Percentiles rank a stretch among this genome's conserved stretches.
These are phyloP conservation scores for Xylaria sp. DNA, from an alignment of 2,329 filamentous ascomycete genomes.

Conservation along the genomic window DNA sequence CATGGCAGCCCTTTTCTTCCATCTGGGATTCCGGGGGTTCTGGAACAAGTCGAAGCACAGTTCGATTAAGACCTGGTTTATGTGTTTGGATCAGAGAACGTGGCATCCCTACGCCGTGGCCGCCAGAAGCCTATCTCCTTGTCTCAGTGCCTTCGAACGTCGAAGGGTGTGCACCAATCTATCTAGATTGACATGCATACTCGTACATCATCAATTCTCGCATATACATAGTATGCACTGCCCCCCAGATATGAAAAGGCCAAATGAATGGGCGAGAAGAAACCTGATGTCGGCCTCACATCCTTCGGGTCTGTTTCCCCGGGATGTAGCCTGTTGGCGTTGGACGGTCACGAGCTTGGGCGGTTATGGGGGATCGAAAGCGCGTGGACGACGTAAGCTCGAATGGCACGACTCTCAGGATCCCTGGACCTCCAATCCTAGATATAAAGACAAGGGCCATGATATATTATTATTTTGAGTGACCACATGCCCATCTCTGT, in stretches of 20 bases:
- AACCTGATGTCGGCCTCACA: constrained; percentile 11
- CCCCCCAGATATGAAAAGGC: neutral
- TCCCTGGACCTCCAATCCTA: neutral
- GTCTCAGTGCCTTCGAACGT: neutral
- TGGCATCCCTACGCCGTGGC: constrained; percentile 6
- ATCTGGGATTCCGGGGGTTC: neutral
- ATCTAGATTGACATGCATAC: constrained; percentile 3
- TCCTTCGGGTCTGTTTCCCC: constrained; percentile 1
- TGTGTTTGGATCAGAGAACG: neutral
- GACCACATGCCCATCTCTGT: neutral
- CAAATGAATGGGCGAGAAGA: constrained; percentile 2
- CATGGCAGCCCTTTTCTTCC: neutral
- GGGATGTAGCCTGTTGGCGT: neutral
- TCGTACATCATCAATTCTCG: constrained; percentile 1
- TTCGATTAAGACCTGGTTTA: neutral
- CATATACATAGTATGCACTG: constrained; percentile 2
- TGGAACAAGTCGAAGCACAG: neutral
- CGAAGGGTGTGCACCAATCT: constrained; percentile 2
- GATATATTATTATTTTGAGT: neutral
- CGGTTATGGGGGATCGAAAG: neutral
- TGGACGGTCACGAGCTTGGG: neutral
- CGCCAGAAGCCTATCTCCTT: neutral
- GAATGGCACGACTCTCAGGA: neutral
- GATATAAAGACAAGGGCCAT: neutral
- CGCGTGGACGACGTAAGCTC: constrained; percentile 12